Conservation (phyloP, 2,329 filamentous ascomycete species). For the Periconia macrospinosa region DNA sequence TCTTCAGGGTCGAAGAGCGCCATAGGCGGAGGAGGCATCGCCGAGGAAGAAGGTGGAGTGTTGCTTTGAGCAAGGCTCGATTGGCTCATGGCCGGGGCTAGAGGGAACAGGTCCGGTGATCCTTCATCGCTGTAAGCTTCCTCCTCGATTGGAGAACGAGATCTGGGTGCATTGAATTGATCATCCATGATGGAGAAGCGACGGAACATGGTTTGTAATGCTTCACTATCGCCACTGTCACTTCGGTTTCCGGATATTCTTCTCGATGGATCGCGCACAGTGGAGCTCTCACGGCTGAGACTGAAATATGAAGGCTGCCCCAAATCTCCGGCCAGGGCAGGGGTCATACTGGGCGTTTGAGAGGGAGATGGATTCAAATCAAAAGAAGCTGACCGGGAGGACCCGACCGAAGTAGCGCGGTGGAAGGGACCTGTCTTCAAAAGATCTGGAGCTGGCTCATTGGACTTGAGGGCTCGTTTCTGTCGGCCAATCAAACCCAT, state of each 20-base stretch:
- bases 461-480: constrained; percentile 82
- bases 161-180: constrained; percentile 43
- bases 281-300: constrained; percentile 62
- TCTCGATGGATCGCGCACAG: constrained; percentile 63
- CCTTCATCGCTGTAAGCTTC: constrained; percentile 69
- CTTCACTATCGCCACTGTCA: constrained; percentile 90
- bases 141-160: constrained; percentile 71
- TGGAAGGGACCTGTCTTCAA: constrained; percentile 91
- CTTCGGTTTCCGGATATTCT: constrained; percentile 82
- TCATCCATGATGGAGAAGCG: constrained; percentile 61
- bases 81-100: constrained; percentile 64
- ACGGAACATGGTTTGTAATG: constrained; percentile 77
- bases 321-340: constrained; percentile 68
- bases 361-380: constrained; percentile 83
- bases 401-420: constrained; percentile 79
- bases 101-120: constrained; percentile 74
- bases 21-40: constrained; percentile 89
- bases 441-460: constrained; percentile 87
- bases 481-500: constrained; percentile 97
- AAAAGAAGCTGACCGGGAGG: constrained; percentile 90
- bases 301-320: constrained; percentile 93
- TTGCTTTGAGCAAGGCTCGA: constrained; percentile 57
- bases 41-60: constrained; percentile 63
- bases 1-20: constrained; percentile 95
- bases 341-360: constrained; percentile 84